Evolutionary conservation across 106 monocot genomes (phyloP).

Genomic region (Acorus calamus): DNA sequence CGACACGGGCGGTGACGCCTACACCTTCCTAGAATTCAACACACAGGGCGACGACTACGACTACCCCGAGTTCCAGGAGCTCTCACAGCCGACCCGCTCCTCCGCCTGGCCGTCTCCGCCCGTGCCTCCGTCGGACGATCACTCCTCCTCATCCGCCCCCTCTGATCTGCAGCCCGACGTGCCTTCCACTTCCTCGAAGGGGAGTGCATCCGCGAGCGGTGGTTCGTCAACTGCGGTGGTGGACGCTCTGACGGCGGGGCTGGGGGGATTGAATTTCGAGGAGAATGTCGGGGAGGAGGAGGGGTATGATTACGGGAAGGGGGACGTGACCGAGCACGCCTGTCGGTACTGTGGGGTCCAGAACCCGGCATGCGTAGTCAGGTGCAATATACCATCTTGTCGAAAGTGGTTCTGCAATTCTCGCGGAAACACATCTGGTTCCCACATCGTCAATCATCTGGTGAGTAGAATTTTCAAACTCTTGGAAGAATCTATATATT

Average conservation of each 20-base stretch:
- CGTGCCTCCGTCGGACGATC: too few relatives aligned
- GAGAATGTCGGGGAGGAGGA: constrained; percentile 70
- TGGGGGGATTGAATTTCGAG: constrained; percentile 73
- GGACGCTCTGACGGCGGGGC: constrained; percentile 46
- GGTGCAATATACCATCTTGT: constrained; percentile 87
- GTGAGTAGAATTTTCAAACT: constrained; percentile 19
- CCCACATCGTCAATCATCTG: constrained; percentile 97
- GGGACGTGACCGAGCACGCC: constrained; percentile 75
- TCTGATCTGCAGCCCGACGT: neutral
- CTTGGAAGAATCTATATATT: too few relatives aligned
- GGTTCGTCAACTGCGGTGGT: constrained; percentile 16
- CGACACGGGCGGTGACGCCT: constrained; percentile 76
- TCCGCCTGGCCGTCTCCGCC: constrained; percentile 9
- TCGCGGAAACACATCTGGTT: constrained; percentile 93
- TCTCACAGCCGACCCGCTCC: constrained; percentile 60
- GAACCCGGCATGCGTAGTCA: constrained; percentile 87
- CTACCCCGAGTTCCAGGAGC: constrained; percentile 71
- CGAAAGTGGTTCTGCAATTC: constrained; percentile 99
- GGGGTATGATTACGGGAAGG: constrained; percentile 51
- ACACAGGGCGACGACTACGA: constrained; percentile 94
- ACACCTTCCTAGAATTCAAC: constrained; percentile 97
- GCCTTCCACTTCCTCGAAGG: constrained; percentile 16
- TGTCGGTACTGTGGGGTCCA: constrained; percentile 91
- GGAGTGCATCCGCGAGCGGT: neutral
- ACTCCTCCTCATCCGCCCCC: constrained; percentile 3